Evolutionary conservation across 148 eudicot genomes (phyloP), one percentile per base, ranked within the genome.

Genomic region (Talinum fruticosum): DNA sequence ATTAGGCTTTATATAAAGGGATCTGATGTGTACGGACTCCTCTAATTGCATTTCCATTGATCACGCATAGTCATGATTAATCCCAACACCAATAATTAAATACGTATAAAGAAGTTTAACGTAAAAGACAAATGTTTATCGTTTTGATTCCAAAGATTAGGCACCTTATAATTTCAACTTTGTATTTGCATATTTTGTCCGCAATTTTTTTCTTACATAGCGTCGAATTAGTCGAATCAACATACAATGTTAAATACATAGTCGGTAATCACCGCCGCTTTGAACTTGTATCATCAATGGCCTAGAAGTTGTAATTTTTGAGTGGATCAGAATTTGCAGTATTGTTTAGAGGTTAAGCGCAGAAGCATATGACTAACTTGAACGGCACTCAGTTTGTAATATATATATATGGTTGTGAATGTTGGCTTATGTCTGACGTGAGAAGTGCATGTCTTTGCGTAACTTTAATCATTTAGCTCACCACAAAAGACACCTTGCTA

Each of bases 401-500:
- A 41, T 41, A 41, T 41, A 41, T 51, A 1, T 51, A 18, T 15
- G 5, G 15, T 15, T 59, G 23, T 61, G 38, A 26, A 24, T 38
- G 38, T 34, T 37, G 35, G 30, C 41, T 70, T 70, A 10, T 59
- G 75, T 41, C 69, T 78, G 75, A 78, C 69, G 80, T 78, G 80
- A 78, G 75, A 41, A 24, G 53, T 69, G 74, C 68, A 69, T 69
- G 67, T 37, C 74, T 77, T 69, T 77, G 67, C n/a, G 34, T 45
- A 69, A 37, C 74, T 29, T 35, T 38, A 71, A 71, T 78, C 69
- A 78, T 78, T 61, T 38, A 19, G 13, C 10, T 30, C 80, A 71
- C 80, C 69, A 70, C 10, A 29, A 19, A 67, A 71, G 24, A 54
- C 38, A 59, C 14, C 53, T 47, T 69, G 41, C 79, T 53, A 37